Base-by-base conservation (phyloP, 1,139 yeast genomes). In the Geotrichum aggregatum region DNA sequence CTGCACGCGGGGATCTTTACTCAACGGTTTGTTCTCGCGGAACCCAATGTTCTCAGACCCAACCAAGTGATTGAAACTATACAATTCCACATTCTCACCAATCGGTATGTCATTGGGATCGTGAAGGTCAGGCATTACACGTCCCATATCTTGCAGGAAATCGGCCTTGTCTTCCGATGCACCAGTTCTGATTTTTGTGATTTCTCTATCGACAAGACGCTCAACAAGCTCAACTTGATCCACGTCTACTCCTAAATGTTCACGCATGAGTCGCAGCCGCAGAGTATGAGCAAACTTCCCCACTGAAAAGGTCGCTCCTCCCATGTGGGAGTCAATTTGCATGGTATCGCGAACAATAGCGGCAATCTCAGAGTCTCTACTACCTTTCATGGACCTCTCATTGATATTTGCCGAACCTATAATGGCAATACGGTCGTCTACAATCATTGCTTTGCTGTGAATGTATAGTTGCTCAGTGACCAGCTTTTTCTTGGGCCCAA, bases 301-400 rank as follows among this genome's bases (percentile, higher is more conserved):
- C 1, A 92, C 98, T 57, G 76, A 69, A 66, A 79, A 91, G 0
- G 87, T 86, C 62, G 80, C 72, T 1, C 95, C 97, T 57, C 82
- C 84, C 97, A 94, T 91, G 13, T 73, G 74, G 0, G 91, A 79
- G 50, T 80, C 77, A 2, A 92, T 75, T 58, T 84, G 79, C 58
- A 85, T 89, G 7, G 84, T 80, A 65, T 94, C 98, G 59, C 97
- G 76, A 8, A 94, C 80, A 52, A 91, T 71, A 1, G 92, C 88
- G 1, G 96, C 96, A 50, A 92, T 83, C 65, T 94, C 99, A 3
- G 98, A 89, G 66, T 94, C 99, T 65, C 98, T 77, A 21, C 78
- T 76, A 21, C 98, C 98, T 66, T 40, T 31, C 56, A 56, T 58
- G 2, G 56, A 50, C 11, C 60, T 40, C 28, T 57, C 60, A 41